These are phyloP conservation scores for Dactylellina haptotyla DNA, from an alignment of 2,329 filamentous ascomycete genomes.

Conservation along the genomic window DNA sequence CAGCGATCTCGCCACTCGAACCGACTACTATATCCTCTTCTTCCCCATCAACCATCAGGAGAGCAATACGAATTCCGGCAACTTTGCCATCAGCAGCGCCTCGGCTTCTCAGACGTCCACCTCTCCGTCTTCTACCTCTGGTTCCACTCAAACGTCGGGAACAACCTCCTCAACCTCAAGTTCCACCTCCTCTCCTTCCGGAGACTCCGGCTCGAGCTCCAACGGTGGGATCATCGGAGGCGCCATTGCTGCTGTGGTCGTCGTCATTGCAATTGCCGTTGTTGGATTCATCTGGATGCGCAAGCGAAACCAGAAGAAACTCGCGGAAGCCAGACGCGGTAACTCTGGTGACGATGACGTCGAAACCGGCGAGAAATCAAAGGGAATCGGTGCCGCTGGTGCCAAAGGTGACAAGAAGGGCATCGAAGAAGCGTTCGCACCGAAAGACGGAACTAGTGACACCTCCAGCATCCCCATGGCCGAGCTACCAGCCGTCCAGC, in stretches of 20 bases:
- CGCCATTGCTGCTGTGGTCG: slow-evolving; percentile 42
- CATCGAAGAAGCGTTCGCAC: slow-evolving; percentile 17
- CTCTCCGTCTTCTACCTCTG: slow-evolving; percentile 7
- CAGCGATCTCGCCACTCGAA: neutral
- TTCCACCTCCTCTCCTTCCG: neutral
- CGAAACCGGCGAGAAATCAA: slow-evolving; percentile 41
- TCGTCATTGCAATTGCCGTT: slow-evolving; percentile 31
- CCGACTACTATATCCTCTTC: slow-evolving; percentile 22
- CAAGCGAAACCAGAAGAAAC: slow-evolving; percentile 49
- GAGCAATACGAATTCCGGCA: neutral
- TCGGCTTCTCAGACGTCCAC: neutral
- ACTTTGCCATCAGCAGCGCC: neutral
- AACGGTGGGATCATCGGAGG: slow-evolving; percentile 48
- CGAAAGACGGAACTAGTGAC: slow-evolving; percentile 5
- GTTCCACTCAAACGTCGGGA: neutral
- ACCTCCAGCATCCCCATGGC: slow-evolving; percentile 23
- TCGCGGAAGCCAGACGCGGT: slow-evolving; percentile 30
- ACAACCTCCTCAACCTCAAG: neutral
- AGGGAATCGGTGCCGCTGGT: slow-evolving; percentile 13
- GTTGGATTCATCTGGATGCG: slow-evolving; percentile 48
- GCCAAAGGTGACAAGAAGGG: slow-evolving; percentile 18
- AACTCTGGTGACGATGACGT: slow-evolving; percentile 18
- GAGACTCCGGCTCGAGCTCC: slow-evolving; percentile 15
- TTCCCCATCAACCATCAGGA: neutral
- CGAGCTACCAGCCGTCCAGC: slow-evolving; percentile 39